Percentiles rank a stretch among this genome's conserved stretches.
phyloP scores from a whole-genome alignment of 345 rosid species.

The Pistacia vera region DNA sequence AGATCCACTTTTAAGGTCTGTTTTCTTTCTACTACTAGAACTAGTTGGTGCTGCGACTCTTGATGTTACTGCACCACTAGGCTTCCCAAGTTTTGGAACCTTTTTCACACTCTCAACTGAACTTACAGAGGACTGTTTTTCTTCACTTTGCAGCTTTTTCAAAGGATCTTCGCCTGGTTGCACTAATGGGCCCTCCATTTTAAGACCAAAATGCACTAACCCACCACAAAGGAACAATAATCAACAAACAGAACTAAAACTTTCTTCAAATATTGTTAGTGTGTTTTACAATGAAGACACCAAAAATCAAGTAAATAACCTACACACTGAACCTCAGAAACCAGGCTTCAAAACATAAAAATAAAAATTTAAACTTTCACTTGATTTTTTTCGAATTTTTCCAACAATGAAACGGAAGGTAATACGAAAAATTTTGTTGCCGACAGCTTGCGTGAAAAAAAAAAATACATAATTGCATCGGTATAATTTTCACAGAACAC shows the following conservation, averaged over 20 bases:
- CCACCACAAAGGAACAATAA: constrained; percentile 23
- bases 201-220: constrained; percentile 29
- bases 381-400: too few species aligned
- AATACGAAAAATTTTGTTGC: neutral
- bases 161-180: constrained; percentile 40
- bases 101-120: constrained; percentile 42
- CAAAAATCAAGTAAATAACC: neutral
- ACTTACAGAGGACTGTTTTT: constrained; percentile 38
- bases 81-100: constrained; percentile 36
- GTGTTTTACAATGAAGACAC: neutral
- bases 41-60: constrained; percentile 46
- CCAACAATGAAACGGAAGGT: neutral
- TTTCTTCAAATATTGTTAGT: neutral
- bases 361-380: neutral
- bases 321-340: neutral
- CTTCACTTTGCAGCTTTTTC: constrained; percentile 33
- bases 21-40: constrained; percentile 55
- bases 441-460: neutral
- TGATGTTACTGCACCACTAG: constrained; percentile 38
- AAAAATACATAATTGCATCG: neutral
- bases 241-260: constrained; percentile 3
- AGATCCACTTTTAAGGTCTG: constrained; percentile 35
- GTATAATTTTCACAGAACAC: constrained; percentile 7
- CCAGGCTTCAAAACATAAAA: neutral
- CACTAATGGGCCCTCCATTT: constrained; percentile 63